phyloP scores from a whole-genome alignment of 371 early-diverging fungal species.

The Mortierella sp. region DNA sequence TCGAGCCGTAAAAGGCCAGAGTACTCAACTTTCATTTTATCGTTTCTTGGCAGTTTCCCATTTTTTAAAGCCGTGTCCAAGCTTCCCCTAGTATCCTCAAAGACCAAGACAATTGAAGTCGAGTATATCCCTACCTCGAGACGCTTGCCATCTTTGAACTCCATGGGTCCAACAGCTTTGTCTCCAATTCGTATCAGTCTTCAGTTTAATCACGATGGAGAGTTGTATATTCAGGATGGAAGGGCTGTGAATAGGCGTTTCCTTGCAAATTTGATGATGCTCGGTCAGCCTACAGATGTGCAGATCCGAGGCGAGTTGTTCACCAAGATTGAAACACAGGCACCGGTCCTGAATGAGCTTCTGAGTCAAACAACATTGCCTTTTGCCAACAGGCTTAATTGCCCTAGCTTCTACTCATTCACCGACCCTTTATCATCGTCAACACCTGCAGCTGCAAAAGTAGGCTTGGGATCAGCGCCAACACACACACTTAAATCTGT shows the following conservation, averaged over 20 bases:
- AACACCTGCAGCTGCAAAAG: conserved; percentile 22
- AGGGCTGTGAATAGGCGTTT: conserved; percentile 9
- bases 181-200: conserved; percentile 19
- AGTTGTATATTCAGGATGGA: conserved; percentile 18
- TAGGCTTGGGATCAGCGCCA: conserved; percentile 23
- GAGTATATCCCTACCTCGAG: conserved; percentile 38
- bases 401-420: conserved; percentile 44
- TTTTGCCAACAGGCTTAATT: conserved; percentile 22
- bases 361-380: conserved; percentile 12
- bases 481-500: conserved; percentile 43
- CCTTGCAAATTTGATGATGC: conserved; percentile 44
- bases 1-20: neutral
- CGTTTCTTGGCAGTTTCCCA: conserved; percentile 25
- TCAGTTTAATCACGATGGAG: conserved; percentile 29
- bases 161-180: neutral
- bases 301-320: conserved; percentile 37
- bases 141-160: neutral
- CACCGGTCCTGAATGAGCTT: conserved; percentile 13
- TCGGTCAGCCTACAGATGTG: conserved; percentile 45
- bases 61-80: conserved; percentile 38
- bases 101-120: conserved; percentile 38
- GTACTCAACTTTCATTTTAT: neutral
- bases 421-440: neutral
- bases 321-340: conserved; percentile 10
- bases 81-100: conserved; percentile 15